Evolutionary conservation across 129 eudicot genomes (phyloP).

Genomic region (Chrysanthemum makinoi): DNA sequence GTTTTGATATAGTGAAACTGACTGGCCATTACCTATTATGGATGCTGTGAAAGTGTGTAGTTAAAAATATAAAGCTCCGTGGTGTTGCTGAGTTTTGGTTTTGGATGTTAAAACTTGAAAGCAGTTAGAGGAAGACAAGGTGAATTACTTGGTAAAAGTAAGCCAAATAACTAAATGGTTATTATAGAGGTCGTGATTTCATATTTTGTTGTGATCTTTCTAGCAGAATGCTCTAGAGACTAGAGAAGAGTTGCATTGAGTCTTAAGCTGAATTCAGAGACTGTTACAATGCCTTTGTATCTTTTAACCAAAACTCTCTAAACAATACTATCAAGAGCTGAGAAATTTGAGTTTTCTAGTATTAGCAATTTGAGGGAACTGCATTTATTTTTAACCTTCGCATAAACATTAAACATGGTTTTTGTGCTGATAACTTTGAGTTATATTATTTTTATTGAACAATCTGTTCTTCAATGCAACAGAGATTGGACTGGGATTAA

Average conservation of each 20-base stretch:
- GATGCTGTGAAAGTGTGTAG: not conserved
- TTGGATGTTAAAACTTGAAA: not conserved
- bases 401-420: slow-evolving; percentile 12
- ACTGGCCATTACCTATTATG: not conserved
- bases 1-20: not conserved
- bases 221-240: slow-evolving; percentile 1
- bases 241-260: not conserved
- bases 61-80: not conserved
- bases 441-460: slow-evolving; percentile 6
- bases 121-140: slow-evolving; percentile 11
- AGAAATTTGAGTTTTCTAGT: not conserved
- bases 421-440: not conserved
- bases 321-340: not conserved
- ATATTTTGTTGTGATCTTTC: not conserved
- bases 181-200: not conserved
- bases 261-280: not conserved
- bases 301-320: not conserved
- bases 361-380: slow-evolving; percentile 10
- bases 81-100: slow-evolving; percentile 4
- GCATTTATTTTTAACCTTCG: not conserved
- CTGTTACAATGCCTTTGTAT: not conserved
- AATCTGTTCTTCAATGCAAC: slow-evolving; percentile 22
- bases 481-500: slow-evolving; percentile 83
- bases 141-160: not conserved
- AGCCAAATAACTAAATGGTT: not conserved